Percentiles rank a stretch among this genome's conserved stretches.
These are phyloP conservation scores for Saccharum spontaneum DNA, from an alignment of 176 grass and related monocot genomes.

Conservation along the genomic window DNA sequence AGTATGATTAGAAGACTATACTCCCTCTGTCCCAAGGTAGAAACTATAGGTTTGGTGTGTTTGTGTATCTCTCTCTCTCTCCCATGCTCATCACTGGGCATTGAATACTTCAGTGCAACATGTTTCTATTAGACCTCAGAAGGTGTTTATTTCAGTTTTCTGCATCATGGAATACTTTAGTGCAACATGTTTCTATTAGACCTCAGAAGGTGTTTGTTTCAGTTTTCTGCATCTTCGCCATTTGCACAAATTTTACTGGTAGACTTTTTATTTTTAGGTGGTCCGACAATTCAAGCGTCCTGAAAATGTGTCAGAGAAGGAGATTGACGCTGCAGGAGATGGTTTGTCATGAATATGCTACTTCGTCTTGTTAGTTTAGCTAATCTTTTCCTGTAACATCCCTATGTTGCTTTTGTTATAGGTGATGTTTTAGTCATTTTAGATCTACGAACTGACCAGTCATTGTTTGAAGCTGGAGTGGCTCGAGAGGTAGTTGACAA, in stretches of 20 bases:
- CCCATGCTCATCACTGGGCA: background rate
- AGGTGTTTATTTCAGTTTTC: slow-evolving; percentile 10
- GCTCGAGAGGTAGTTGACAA: slow-evolving; percentile 76
- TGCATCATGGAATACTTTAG: background rate
- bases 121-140: background rate
- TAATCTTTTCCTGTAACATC: slow-evolving; percentile 15
- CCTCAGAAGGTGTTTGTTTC: slow-evolving; percentile 5
- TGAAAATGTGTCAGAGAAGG: slow-evolving; percentile 67
- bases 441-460: slow-evolving; percentile 81
- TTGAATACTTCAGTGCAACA: too few species aligned
- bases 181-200: too few species aligned
- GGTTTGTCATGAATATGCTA: slow-evolving; percentile 52
- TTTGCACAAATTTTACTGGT: slow-evolving; percentile 29
- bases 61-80: too few species aligned
- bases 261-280: slow-evolving; percentile 53
- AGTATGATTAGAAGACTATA: background rate
- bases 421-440: slow-evolving; percentile 93
- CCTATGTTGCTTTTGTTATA: slow-evolving; percentile 36
- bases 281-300: slow-evolving; percentile 75
- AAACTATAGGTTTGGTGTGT: too few species aligned
- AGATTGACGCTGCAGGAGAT: slow-evolving; percentile 93
- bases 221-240: slow-evolving; percentile 10
- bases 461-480: slow-evolving; percentile 87
- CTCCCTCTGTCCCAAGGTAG: too few species aligned
- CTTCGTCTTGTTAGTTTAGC: background rate